Evolutionary conservation across 2,329 filamentous ascomycete species (phyloP).

Genomic region (Colletotrichum tabaci): DNA sequence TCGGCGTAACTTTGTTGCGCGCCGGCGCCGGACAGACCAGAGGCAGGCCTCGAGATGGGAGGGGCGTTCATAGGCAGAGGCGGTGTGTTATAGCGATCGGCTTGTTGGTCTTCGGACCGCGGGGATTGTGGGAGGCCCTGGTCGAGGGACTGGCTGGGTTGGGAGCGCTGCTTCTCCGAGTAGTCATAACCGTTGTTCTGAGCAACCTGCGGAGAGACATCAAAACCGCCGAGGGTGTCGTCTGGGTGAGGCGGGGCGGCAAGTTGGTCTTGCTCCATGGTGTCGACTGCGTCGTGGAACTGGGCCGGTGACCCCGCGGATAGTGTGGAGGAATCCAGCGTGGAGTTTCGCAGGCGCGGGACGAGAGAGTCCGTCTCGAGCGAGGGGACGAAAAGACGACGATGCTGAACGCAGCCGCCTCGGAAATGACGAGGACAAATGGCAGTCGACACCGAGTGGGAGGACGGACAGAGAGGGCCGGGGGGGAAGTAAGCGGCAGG

Average conservation of each 20-base stretch:
- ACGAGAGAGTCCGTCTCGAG: conserved; percentile 43
- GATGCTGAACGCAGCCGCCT: conserved; percentile 20
- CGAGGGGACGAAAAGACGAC: conserved; percentile 38
- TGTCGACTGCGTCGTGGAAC: conserved; percentile 67
- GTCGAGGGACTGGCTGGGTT: conserved; percentile 66
- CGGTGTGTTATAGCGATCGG: conserved; percentile 62
- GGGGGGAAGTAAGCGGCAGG: conserved; percentile 35
- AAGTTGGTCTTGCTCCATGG: conserved; percentile 64
- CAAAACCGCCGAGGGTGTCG: conserved; percentile 65
- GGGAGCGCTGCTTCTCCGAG: conserved; percentile 51
- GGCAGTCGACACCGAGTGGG: conserved; percentile 20
- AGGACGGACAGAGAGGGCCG: conserved; percentile 19
- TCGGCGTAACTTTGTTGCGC: conserved; percentile 60
- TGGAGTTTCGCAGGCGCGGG: conserved; percentile 48
- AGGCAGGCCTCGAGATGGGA: conserved; percentile 69
- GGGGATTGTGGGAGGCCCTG: conserved; percentile 59
- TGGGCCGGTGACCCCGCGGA: conserved; percentile 66
- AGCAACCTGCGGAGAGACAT: conserved; percentile 60
- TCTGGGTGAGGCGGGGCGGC: conserved; percentile 58
- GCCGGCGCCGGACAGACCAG: conserved; percentile 64
- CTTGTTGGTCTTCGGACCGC: conserved; percentile 61
- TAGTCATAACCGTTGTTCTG: conserved; percentile 53
- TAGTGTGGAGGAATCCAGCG: conserved; percentile 68
- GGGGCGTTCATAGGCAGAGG: conserved; percentile 56
- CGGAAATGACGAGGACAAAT: conserved; percentile 17